A percentile compares a stretch with the other conserved stretches of the same genome.
These are phyloP conservation scores for Zea mays DNA, from an alignment of 176 grass and related monocot genomes.

Conservation along the genomic window Zm-B73-REFERENCE-NAM-5.0 NC_050099.1:149683001-149683500, in stretches of 20 bases:
- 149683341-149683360: not conserved
- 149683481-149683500: not conserved
- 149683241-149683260: slow-evolving; percentile 35
- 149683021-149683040: slow-evolving; percentile 51
- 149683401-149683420: not conserved
- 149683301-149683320: not conserved
- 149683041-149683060: slow-evolving; percentile 56
- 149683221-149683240: not conserved
- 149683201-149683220: slow-evolving; percentile 47
- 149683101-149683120: slow-evolving; percentile 28
- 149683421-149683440: not conserved
- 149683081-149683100: slow-evolving; percentile 64
- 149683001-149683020: slow-evolving; percentile 54
- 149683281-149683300: not conserved
- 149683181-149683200: slow-evolving; percentile 55
- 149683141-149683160: slow-evolving; percentile 51
- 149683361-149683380: not conserved
- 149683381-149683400: too few species aligned
- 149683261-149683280: not conserved
- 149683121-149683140: slow-evolving; percentile 56
- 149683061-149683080: slow-evolving; percentile 41
- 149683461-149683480: not conserved
- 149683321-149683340: not conserved
- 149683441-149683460: not conserved
- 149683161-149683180: slow-evolving; percentile 32